These are phyloP conservation scores for Coniella lustricola DNA, from an alignment of 2,329 filamentous ascomycete species.

Conservation along the genomic window DNA sequence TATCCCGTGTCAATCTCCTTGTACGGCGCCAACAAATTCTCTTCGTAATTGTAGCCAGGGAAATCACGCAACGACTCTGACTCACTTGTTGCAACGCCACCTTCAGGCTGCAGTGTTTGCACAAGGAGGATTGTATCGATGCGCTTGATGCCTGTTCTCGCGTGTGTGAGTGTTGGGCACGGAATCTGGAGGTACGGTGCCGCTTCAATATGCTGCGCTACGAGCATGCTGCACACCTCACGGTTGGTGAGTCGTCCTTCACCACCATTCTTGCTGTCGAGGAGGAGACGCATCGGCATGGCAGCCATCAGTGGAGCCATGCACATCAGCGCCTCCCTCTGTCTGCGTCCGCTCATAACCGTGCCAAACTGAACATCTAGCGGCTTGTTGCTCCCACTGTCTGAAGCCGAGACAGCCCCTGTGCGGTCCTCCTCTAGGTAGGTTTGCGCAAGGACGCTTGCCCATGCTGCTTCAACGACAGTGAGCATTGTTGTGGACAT, in stretches of 20 bases:
- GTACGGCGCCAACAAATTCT: background rate
- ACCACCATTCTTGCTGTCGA: background rate
- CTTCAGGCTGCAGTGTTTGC: background rate
- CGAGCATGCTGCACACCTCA: background rate
- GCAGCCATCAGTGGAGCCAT: constrained; percentile 5
- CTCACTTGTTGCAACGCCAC: background rate
- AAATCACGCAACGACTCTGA: background rate
- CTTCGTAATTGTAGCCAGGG: background rate
- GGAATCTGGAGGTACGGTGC: constrained; percentile 14
- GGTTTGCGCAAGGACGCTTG: constrained; percentile 5
- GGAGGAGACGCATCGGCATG: constrained; percentile 7
- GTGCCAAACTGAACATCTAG: constrained; percentile 15
- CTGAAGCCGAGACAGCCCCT: no score
- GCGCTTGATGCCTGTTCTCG: background rate
- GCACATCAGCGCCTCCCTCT: constrained; percentile 9
- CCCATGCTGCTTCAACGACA: constrained; percentile 13
- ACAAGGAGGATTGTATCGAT: background rate
- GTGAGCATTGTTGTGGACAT: constrained; percentile 8
- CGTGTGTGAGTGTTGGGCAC: constrained; percentile 7
- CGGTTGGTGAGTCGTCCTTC: background rate
- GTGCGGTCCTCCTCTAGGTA: background rate
- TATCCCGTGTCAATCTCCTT: background rate
- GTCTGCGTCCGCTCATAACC: constrained; percentile 12
- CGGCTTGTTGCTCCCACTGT: no score
- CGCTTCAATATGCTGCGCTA: constrained; percentile 9